These are phyloP conservation scores for Hypoxylon sp. DNA, from an alignment of 2,329 filamentous ascomycete genomes.

Conservation along the genomic window DNA sequence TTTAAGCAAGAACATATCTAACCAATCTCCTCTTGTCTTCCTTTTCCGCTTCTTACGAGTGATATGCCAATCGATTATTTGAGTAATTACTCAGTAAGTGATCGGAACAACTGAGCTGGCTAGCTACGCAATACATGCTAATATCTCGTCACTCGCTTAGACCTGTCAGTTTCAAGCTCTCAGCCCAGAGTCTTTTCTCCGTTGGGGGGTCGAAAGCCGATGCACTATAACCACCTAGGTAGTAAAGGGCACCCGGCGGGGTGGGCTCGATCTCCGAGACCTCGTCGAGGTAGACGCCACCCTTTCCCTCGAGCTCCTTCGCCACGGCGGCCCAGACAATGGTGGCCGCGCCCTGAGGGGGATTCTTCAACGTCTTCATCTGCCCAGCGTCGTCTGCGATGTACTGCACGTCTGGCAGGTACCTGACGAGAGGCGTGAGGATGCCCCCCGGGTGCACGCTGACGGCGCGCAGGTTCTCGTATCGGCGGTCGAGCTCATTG, in stretches of 20 bases:
- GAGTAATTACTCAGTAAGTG: no score
- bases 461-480: constrained; percentile 55
- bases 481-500: constrained; percentile 59
- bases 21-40: no score
- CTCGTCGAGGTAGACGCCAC: constrained; percentile 54
- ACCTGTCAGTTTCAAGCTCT: constrained; percentile 15
- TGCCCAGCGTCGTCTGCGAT: not conserved
- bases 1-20: no score
- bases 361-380: constrained; percentile 41
- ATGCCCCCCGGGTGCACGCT: constrained; percentile 56
- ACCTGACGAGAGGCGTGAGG: constrained; percentile 39
- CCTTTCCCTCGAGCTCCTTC: constrained; percentile 51
- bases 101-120: no score
- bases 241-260: constrained; percentile 5
- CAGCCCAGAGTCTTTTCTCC: constrained; percentile 25
- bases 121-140: no score
- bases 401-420: constrained; percentile 33
- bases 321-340: constrained; percentile 52
- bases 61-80: no score
- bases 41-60: no score
- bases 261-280: constrained; percentile 33
- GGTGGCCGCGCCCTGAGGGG: constrained; percentile 56
- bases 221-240: constrained; percentile 13
- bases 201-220: constrained; percentile 14
- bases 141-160: constrained; percentile 1